phyloP scores from a whole-genome alignment of 768 basidiomycete species.

The Leccinum rimulosum region DNA sequence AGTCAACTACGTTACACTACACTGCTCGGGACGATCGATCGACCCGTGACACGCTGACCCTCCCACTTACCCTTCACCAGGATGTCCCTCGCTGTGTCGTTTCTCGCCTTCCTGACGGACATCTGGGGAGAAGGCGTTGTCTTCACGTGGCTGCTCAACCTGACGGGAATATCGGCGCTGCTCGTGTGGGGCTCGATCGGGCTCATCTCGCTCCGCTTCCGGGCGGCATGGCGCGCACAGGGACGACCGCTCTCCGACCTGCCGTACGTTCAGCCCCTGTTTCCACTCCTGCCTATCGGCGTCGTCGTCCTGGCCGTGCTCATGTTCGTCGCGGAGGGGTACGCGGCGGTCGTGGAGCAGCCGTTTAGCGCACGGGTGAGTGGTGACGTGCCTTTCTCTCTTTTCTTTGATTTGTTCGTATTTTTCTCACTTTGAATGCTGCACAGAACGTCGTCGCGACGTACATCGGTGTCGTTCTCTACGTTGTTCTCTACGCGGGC shows the following conservation, averaged over 20 bases:
- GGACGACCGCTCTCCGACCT: constrained; percentile 50
- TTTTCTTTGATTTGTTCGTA: not conserved
- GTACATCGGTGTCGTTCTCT: constrained; percentile 51
- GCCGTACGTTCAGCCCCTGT: constrained; percentile 57
- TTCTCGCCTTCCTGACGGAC: constrained; percentile 53
- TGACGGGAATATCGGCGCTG: constrained; percentile 64
- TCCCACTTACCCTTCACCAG: constrained; percentile 28
- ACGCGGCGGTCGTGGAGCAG: constrained; percentile 43
- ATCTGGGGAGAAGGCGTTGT: constrained; percentile 57
- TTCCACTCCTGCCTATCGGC: constrained; percentile 48
- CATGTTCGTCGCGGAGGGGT: constrained; percentile 58
- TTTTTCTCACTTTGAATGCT: not conserved
- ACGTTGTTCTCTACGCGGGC: constrained; percentile 43
- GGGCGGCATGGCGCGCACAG: constrained; percentile 55
- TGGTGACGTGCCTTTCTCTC: not conserved
- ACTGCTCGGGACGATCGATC: not conserved
- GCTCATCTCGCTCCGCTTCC: constrained; percentile 57
- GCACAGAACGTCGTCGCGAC: constrained; percentile 52
- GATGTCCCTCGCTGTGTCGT: constrained; percentile 46
- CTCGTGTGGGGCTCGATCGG: constrained; percentile 66
- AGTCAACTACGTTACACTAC: constrained; percentile 22
- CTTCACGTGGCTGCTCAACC: constrained; percentile 59
- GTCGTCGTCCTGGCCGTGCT: constrained; percentile 47
- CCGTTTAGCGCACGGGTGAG: constrained; percentile 45
- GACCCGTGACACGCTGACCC: not conserved